Conservation (phyloP, 352 stramenopile genomes). For the Aphanomyces euteiches region DNA sequence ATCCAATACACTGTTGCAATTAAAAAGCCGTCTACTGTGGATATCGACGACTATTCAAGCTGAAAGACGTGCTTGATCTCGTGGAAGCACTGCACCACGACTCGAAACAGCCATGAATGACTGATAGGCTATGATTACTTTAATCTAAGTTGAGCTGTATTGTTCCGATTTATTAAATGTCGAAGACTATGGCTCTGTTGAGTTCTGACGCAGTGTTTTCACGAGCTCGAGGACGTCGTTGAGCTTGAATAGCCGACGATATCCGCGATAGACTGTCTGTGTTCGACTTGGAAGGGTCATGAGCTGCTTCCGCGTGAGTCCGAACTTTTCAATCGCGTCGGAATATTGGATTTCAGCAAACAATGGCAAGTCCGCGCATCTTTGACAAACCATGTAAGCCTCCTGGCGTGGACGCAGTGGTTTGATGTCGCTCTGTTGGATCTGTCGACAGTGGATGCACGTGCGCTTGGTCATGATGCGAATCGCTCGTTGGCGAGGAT, state of each 20-base stretch:
- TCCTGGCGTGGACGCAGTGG: neutral
- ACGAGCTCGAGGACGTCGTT: neutral
- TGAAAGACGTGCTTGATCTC: neutral
- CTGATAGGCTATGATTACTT: no score
- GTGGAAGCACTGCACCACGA: neutral
- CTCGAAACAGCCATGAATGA: no score
- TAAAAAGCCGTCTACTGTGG: neutral
- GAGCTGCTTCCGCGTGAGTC: neutral
- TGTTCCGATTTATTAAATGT: no score
- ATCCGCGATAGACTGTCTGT: neutral
- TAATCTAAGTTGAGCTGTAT: no score
- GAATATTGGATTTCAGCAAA: slow-evolving; percentile 1
- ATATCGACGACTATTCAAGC: neutral
- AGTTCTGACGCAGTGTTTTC: neutral
- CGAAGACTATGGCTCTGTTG: no score
- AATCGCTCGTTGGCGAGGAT: neutral
- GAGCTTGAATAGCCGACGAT: neutral
- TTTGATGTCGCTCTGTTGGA: neutral
- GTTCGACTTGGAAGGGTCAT: neutral
- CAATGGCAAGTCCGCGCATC: neutral
- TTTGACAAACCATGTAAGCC: neutral
- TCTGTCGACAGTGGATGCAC: neutral
- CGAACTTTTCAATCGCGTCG: neutral
- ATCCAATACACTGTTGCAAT: neutral
- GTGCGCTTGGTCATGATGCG: neutral